Percentiles rank a stretch among this genome's conserved stretches.
Conservation (phyloP, 2,329 filamentous ascomycete genomes). For the Hirsutella thompsonii region DNA sequence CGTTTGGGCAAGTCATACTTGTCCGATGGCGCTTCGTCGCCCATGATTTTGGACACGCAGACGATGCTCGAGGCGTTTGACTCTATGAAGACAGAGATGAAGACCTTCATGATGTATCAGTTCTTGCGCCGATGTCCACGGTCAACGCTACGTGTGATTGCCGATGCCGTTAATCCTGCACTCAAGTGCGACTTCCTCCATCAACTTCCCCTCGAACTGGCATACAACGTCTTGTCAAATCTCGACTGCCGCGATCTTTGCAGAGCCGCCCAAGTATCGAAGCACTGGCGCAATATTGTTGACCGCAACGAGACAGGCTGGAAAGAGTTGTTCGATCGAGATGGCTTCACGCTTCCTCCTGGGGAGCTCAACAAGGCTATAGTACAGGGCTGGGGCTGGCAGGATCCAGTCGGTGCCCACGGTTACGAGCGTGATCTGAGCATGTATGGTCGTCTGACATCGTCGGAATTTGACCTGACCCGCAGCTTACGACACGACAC, state of each 20-base stretch:
- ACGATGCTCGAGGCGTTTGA: constrained; percentile 84
- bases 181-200: constrained; percentile 88
- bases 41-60: constrained; percentile 62
- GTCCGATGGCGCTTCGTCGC: constrained; percentile 7
- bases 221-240: constrained; percentile 76
- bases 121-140: constrained; percentile 79
- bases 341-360: constrained; percentile 66
- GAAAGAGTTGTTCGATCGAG: constrained; percentile 80
- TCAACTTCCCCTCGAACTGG: constrained; percentile 73
- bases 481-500: constrained; percentile 27
- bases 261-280: constrained; percentile 83
- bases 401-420: constrained; percentile 64
- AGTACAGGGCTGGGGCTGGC: constrained; percentile 92
- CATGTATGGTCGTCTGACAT: constrained; percentile 36
- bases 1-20: background rate
- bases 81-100: constrained; percentile 78
- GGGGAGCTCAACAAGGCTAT: constrained; percentile 82
- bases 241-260: constrained; percentile 79
- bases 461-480: constrained; percentile 38
- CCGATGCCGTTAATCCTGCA: constrained; percentile 83
- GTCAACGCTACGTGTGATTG: constrained; percentile 78
- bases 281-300: constrained; percentile 80
- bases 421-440: constrained; percentile 76
- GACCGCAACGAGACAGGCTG: constrained; percentile 91
- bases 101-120: constrained; percentile 95